Percentiles rank a stretch among this genome's conserved stretches.
Evolutionary conservation across 495 filamentous ascomycete genomes (phyloP).

Genomic region (Pseudoneurospora amorphoporcata): DNA sequence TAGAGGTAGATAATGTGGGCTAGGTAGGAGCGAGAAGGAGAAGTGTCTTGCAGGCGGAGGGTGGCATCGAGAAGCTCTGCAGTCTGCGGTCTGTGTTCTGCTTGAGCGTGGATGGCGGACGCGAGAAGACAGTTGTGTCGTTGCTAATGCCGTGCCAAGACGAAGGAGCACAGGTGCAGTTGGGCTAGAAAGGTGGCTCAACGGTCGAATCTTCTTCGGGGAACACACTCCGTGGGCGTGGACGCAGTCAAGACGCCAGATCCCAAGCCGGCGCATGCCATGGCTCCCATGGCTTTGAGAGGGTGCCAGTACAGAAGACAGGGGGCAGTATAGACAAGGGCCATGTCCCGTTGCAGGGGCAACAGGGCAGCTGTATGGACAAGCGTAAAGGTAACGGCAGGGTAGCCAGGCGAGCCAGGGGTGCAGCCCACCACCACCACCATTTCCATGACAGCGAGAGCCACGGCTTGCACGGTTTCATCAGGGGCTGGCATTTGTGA

Average conservation of each 20-base stretch:
- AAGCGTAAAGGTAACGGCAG: neutral
- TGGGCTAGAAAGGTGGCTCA: constrained; percentile 14
- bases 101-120: constrained; percentile 1
- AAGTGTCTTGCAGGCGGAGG: constrained; percentile 20
- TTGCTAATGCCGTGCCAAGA: constrained; percentile 11
- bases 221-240: constrained; percentile 5
- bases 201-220: constrained; percentile 18
- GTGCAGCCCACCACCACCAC: neutral
- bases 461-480: constrained; percentile 20
- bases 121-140: constrained; percentile 4
- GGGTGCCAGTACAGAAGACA: neutral
- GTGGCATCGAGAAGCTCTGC: constrained; percentile 16
- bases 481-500: constrained; percentile 14
- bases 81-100: neutral
- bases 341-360: neutral
- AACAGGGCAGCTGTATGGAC: neutral
- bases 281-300: neutral
- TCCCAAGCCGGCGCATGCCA: neutral
- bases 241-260: constrained; percentile 2
- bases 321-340: neutral
- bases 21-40: constrained; percentile 11
- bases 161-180: constrained; percentile 3
- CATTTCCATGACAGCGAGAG: constrained; percentile 10
- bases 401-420: neutral
- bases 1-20: neutral